Evolutionary conservation across 352 stramenopile genomes (phyloP).

Genomic region (Pythium guiyangense): DNA sequence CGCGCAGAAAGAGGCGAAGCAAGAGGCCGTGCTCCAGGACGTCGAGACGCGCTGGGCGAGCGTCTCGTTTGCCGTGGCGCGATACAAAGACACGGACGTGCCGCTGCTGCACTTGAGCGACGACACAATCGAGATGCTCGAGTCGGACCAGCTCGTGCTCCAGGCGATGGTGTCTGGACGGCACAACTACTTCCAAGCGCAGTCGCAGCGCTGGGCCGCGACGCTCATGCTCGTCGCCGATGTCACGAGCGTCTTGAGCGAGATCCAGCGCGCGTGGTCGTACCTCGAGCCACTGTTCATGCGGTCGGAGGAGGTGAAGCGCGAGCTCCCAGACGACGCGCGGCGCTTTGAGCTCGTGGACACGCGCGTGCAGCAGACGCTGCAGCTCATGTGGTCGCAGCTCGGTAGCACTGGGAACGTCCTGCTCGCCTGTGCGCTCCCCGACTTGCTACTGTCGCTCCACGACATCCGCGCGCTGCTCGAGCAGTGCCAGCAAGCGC

Average conservation of each 20-base stretch:
- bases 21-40: conserved; percentile 78
- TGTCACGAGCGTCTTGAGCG: conserved; percentile 75
- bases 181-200: conserved; percentile 64
- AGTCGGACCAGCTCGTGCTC: conserved; percentile 93
- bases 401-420: conserved; percentile 56
- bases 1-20: conserved; percentile 89
- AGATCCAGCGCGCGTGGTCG: conserved; percentile 95
- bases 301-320: conserved; percentile 92
- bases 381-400: conserved; percentile 76
- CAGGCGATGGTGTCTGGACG: conserved; percentile 89
- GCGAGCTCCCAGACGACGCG: conserved; percentile 90
- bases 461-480: conserved; percentile 74
- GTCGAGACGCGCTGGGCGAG: conserved; percentile 75
- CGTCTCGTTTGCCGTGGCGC: conserved; percentile 73
- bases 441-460: conserved; percentile 69
- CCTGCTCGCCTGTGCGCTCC: conserved; percentile 72
- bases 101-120: conserved; percentile 87
- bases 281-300: conserved; percentile 96
- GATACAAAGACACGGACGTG: conserved; percentile 86
- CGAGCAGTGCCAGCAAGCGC: conserved; percentile 91
- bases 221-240: conserved; percentile 79
- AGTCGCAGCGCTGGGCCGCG: conserved; percentile 48
- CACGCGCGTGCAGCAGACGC: conserved; percentile 54
- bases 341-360: conserved; percentile 88
- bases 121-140: conserved; percentile 93